Evolutionary conservation across 2,329 filamentous ascomycete genomes (phyloP).

Genomic region (Paecilomyces sp.): DNA sequence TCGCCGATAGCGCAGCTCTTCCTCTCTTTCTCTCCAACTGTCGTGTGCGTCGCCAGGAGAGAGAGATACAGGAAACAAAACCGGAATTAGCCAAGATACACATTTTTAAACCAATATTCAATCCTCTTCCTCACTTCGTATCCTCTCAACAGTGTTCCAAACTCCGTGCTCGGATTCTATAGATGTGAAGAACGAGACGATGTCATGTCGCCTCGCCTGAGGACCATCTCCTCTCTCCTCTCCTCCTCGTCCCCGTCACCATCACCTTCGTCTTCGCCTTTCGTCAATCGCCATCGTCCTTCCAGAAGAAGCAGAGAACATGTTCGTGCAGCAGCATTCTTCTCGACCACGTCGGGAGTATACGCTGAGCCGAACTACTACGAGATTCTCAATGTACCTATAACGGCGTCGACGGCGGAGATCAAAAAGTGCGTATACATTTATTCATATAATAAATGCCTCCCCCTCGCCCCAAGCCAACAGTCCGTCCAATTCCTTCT

Average conservation of each 20-base stretch:
- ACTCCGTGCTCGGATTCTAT: not conserved
- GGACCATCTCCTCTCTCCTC: conserved; percentile 6
- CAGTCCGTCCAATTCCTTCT: not conserved
- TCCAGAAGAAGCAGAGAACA: not conserved
- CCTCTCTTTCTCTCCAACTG: not conserved
- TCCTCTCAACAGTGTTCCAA: not conserved
- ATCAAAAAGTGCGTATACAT: conserved; percentile 65
- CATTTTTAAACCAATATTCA: not conserved
- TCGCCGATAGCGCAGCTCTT: not conserved
- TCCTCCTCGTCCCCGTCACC: not conserved
- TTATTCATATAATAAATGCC: not conserved
- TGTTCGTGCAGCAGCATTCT: conserved; percentile 3
- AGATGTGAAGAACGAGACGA: conserved; percentile 5
- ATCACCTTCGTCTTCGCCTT: not conserved
- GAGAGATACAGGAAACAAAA: not conserved
- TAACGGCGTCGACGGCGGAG: conserved; percentile 62
- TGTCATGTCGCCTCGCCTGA: conserved; percentile 8
- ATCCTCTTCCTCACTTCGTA: not conserved
- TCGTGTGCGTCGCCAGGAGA: not conserved
- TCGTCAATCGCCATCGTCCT: not conserved
- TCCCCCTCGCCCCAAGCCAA: not conserved
- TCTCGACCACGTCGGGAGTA: conserved; percentile 6
- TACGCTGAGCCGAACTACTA: conserved; percentile 60
- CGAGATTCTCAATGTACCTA: conserved; percentile 66
- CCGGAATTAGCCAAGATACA: not conserved